Base-by-base conservation (phyloP, 148 eudicot genomes). In the Spergularia bocconei region DNA sequence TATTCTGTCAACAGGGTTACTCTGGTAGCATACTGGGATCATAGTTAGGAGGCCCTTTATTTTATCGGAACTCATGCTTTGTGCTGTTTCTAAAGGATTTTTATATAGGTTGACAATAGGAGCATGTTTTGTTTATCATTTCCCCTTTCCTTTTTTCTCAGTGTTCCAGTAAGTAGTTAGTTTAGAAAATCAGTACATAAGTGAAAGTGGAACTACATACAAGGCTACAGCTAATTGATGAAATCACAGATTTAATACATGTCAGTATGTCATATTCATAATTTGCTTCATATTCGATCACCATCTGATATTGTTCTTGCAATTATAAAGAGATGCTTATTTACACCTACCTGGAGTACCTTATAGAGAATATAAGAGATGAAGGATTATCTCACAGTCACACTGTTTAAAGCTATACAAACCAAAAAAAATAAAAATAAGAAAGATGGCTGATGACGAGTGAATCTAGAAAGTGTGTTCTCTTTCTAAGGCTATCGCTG, bases 211-310 rank as follows among this genome's bases (percentile, higher is more conserved):
- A 91, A 17, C 78, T 87, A 57, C 91, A 91, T 41, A 72, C 76
- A 69, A 87, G 91, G 82, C 96, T 87, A 66, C 90, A 89, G 59
- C 64, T 83, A 50, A 83, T 91, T 58, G 93, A 93, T 79, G 96
- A 89, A 81, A 91, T 91, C 74, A 89, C 91, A 63, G 96, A 89
- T 79, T 88, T 91, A 91, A 91, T 91, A 71, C 96, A 91, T 87
- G 96, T 91, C 23, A 72, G 90, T 86, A 20, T 69, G 25, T 69
- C 25, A 23, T 25, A 23, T 51, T 69, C 25, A 23, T 25, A n/a
- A 23, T 51, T 38, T 69, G 19, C 52, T 69, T 25, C 38, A 47
- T 69, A 23, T 25, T n/a, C n/a, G n/a, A n/a, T 6, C 6, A 19
- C 36, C 11, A 20, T 19, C 3, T 67, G 55, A 66, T 67, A 3